Evolutionary conservation across 2,329 filamentous ascomycete genomes (phyloP).

Genomic region (Colletotrichum gloeosporioides): DNA sequence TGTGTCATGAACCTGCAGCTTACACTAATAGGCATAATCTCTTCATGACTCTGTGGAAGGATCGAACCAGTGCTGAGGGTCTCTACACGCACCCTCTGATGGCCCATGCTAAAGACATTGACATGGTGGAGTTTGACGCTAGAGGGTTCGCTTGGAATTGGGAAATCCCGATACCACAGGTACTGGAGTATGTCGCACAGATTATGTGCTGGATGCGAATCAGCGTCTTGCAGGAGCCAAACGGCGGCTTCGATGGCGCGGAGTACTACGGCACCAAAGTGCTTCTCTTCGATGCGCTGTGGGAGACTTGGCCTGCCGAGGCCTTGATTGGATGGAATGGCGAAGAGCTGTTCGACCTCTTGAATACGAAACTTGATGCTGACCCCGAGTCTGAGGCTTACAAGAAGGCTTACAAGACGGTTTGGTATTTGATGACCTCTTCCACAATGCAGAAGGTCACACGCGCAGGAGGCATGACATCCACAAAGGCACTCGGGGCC

Average conservation of each 20-base stretch:
- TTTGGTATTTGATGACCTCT: background rate
- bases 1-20: background rate
- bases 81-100: conserved; percentile 30
- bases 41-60: conserved; percentile 34
- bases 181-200: conserved; percentile 44
- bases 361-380: background rate
- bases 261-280: conserved; percentile 23
- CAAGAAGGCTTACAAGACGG: background rate
- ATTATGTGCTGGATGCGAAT: conserved; percentile 40
- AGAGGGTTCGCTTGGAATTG: conserved; percentile 32
- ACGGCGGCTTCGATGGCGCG: conserved; percentile 27
- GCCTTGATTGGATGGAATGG: conserved; percentile 2
- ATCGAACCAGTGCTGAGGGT: conserved; percentile 28
- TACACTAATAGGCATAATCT: conserved; percentile 36
- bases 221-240: conserved; percentile 26
- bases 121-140: conserved; percentile 28
- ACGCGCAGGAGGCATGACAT: background rate
- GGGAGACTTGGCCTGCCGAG: background rate
- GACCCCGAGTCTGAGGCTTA: background rate
- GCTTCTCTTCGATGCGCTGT: background rate
- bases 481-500: background rate
- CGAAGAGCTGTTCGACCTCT: background rate
- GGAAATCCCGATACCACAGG: conserved; percentile 29
- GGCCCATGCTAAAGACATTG: conserved; percentile 29
- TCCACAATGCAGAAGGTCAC: conserved; percentile 12